Evolutionary conservation across 306 rosid species (phyloP).

Genomic region (Cucurbita ficifolia): DNA sequence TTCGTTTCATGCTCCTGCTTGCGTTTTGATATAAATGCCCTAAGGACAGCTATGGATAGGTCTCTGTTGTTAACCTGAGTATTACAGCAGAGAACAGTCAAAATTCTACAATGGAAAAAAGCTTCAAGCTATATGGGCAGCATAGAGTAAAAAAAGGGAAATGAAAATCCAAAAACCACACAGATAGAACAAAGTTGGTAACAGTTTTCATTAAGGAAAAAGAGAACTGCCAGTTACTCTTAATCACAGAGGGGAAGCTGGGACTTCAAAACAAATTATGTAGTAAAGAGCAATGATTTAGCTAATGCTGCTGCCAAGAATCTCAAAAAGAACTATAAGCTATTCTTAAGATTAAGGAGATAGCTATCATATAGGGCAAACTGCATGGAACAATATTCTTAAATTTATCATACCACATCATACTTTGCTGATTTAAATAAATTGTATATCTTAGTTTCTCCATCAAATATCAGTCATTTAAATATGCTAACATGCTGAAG

Average conservation of each 20-base stretch:
- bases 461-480: background rate
- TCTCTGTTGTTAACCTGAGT: constrained; percentile 90
- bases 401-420: background rate
- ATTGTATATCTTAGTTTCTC: background rate
- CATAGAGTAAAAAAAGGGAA: background rate
- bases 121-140: background rate
- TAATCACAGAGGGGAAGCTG: background rate
- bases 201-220: background rate
- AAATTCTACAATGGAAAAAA: background rate
- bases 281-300: background rate
- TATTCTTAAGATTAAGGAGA: background rate
- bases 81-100: constrained; percentile 13
- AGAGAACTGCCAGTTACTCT: background rate
- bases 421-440: background rate
- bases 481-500: background rate
- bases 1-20: constrained; percentile 56
- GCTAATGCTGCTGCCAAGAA: background rate
- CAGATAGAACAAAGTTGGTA: background rate
- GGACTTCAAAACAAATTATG: background rate
- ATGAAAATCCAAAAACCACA: background rate
- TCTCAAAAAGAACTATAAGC: background rate
- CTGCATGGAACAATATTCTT: background rate
- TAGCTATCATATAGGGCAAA: background rate
- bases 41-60: constrained; percentile 82
- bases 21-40: constrained; percentile 53